phyloP scores from a whole-genome alignment of 2,329 filamentous ascomycete species.

The Fusarium brevicatenulatum region DNA sequence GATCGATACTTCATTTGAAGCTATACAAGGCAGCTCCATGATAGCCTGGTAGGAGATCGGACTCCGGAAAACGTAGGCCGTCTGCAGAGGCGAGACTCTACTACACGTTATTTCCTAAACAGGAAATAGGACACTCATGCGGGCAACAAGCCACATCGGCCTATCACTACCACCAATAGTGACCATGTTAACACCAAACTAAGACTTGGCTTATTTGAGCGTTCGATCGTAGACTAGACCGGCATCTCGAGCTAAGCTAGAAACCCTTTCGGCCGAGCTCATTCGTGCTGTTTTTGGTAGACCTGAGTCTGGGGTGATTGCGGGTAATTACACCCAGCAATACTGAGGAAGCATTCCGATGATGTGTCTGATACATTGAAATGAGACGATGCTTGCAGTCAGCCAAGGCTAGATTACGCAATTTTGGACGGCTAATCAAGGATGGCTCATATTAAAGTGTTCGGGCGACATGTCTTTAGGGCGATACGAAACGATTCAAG shows the following conservation, averaged over 20 bases:
- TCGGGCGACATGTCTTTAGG: neutral
- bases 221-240: too few species aligned
- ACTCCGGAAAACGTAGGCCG: too few species aligned
- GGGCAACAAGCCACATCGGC: accelerated
- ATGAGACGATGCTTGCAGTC: neutral
- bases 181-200: neutral
- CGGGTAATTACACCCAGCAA: neutral
- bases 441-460: accelerated
- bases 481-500: neutral
- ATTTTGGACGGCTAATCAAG: accelerated
- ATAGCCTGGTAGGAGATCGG: too few species aligned
- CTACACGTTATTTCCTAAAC: neutral
- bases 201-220: neutral
- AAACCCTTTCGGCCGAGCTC: too few species aligned
- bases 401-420: too few species aligned
- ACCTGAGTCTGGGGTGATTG: too few species aligned
- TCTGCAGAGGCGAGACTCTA: accelerated
- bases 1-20: too few species aligned
- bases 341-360: too few species aligned
- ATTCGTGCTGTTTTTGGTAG: too few species aligned
- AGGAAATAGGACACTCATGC: neutral
- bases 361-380: accelerated
- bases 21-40: too few species aligned
- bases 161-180: neutral
- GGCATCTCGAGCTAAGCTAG: too few species aligned